Evolutionary conservation across 805 yeast genomes (phyloP), one percentile per base, ranked within the genome.

Genomic region (Candida golubevii): DNA sequence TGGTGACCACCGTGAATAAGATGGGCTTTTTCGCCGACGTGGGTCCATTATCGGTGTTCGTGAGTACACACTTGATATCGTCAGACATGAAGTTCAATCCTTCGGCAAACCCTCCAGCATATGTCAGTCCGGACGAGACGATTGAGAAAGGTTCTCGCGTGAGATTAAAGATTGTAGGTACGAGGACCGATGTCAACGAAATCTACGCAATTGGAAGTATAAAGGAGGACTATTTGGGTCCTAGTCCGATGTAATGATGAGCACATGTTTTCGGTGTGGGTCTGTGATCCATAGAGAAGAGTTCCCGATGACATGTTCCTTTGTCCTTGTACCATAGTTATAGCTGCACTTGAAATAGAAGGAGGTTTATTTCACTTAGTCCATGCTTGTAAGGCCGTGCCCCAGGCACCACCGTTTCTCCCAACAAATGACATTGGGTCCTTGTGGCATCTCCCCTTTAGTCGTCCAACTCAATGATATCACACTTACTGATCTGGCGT

Each of bases 11-110:
- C 29, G 97, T 95, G 39, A 88, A 85, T 65, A 88, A 80, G 60
- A 85, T 91, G 83, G 99, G 99, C 8, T 88, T 93, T 54, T 93
- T 93, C 63, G 98, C 96, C 33, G 97, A 93, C 65, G 99, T 93
- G 27, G 99, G 99, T 0, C 99, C 99, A 12, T 72, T 93, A 62
- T 82, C 90, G 23, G 97, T 93, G 33, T 93, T 93, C 65, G 95
- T 93, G 18, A 86, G 96, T 23, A 89, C 95, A 32, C 97, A 91
- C 68, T 76, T 90, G 63, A 90, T 93, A 56, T 98, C 99, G 8
- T 81, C 87, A 33, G 97, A 91, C 61, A 85, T 93, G 89, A 77
- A 82, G 47, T 93, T 84, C 66, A 91, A 90, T 55, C 96, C 98
- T 7, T 85, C 95, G 15, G 90, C 96, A 30, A 90, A 91, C 57